phyloP scores from a whole-genome alignment of 371 early-diverging fungal species.

The Coemansia linderi region DNA sequence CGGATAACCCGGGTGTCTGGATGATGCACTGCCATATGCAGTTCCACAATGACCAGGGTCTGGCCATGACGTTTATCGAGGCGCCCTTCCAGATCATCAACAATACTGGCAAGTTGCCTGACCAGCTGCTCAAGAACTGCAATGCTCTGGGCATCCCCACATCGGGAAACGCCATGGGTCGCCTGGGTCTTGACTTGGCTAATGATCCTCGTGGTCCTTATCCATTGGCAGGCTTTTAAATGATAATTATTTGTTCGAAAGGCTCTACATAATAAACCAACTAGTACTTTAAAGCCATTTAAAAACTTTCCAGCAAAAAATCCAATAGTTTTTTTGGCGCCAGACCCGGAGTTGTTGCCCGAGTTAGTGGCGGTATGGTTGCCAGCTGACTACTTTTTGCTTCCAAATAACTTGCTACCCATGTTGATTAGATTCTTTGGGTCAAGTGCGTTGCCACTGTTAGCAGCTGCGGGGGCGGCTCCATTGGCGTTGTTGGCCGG shows the following conservation, averaged over 20 bases:
- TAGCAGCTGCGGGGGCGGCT: too few relatives aligned
- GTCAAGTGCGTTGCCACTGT: too few relatives aligned
- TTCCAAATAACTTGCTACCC: too few relatives aligned
- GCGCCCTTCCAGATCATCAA: slow-evolving; percentile 26
- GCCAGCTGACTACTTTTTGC: too few relatives aligned
- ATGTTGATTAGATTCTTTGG: too few relatives aligned
- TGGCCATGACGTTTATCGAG: slow-evolving; percentile 35
- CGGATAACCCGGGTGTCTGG: slow-evolving; percentile 84
- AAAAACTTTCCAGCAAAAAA: too few relatives aligned
- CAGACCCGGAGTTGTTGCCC: too few relatives aligned
- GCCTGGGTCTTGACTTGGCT: slow-evolving; percentile 59
- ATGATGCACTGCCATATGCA: slow-evolving; percentile 79
- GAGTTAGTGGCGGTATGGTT: too few relatives aligned
- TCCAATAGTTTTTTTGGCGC: too few relatives aligned
- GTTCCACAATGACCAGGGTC: slow-evolving; percentile 41
- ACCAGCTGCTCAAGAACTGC: slow-evolving; percentile 57
- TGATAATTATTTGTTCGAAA: not conserved
- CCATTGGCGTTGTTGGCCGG: too few relatives aligned
- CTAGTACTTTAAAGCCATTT: too few relatives aligned
- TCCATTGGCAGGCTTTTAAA: slow-evolving; percentile 28
- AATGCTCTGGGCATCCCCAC: slow-evolving; percentile 59
- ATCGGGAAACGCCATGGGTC: slow-evolving; percentile 71
- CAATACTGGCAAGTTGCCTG: slow-evolving; percentile 9
- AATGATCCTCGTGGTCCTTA: slow-evolving; percentile 60
- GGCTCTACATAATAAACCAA: too few relatives aligned